Evolutionary conservation across 306 rosid genomes (phyloP).

Genomic region (Vicia sativa): DNA sequence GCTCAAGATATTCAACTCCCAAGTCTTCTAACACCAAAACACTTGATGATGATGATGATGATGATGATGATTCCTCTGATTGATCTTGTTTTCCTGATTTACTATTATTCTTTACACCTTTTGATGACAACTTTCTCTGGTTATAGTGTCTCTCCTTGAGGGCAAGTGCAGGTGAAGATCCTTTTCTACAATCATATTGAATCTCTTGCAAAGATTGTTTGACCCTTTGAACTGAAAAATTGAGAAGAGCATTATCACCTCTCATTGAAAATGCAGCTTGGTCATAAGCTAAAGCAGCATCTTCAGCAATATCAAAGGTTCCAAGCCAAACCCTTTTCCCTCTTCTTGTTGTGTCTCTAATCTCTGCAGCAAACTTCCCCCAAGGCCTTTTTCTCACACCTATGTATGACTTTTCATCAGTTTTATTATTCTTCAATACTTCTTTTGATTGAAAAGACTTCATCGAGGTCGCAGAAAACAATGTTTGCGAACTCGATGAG

Average conservation of each 20-base stretch:
- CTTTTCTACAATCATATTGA: neutral
- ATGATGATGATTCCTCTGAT: neutral
- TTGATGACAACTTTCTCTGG: slow-evolving; percentile 23
- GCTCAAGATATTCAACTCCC: slow-evolving; percentile 68
- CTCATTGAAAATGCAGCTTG: slow-evolving; percentile 79
- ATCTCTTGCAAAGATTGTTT: slow-evolving; percentile 37
- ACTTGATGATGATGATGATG: neutral
- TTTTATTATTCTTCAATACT: neutral
- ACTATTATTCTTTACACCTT: slow-evolving; percentile 6
- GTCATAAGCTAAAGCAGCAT: slow-evolving; percentile 81
- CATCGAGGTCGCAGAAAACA: neutral
- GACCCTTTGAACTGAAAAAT: slow-evolving; percentile 50
- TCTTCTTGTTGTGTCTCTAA: slow-evolving; percentile 70
- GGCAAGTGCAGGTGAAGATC: slow-evolving; percentile 60
- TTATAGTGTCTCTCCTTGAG: slow-evolving; percentile 45
- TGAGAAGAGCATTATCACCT: slow-evolving; percentile 58
- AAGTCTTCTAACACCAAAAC: slow-evolving; percentile 53
- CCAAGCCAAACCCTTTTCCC: slow-evolving; percentile 84
- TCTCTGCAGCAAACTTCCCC: slow-evolving; percentile 86
- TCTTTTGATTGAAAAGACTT: neutral
- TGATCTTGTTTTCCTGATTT: slow-evolving; percentile 18
- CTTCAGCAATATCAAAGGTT: slow-evolving; percentile 69
- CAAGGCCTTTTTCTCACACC: slow-evolving; percentile 79
- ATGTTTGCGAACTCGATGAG: neutral
- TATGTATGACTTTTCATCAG: slow-evolving; percentile 3